Conservation (phyloP, 2,329 filamentous ascomycete genomes). For the Arthrobotrys entomopaga region DNA sequence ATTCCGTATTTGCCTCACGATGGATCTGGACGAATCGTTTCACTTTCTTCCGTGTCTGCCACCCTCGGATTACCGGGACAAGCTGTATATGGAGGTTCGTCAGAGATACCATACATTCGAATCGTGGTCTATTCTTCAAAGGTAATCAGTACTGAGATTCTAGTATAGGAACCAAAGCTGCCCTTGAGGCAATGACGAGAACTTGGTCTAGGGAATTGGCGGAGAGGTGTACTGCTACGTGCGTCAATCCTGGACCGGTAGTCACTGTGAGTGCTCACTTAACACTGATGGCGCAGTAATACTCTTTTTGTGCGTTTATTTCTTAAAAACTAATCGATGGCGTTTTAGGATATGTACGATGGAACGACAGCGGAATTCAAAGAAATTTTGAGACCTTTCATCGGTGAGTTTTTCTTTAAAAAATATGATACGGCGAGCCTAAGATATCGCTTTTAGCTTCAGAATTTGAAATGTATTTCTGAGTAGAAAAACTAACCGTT, state of each 20-base stretch:
- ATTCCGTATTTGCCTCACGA: slow-evolving; percentile 75
- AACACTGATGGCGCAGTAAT: neutral
- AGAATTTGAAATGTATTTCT: too few relatives aligned
- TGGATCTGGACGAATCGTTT: slow-evolving; percentile 73
- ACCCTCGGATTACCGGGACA: slow-evolving; percentile 65
- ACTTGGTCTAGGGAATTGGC: slow-evolving; percentile 73
- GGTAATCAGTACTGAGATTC: slow-evolving; percentile 69
- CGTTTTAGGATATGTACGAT: slow-evolving; percentile 69
- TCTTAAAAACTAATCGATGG: too few relatives aligned
- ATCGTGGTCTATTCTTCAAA: slow-evolving; percentile 18
- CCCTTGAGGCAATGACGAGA: slow-evolving; percentile 75
- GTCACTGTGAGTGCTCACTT: slow-evolving; percentile 63
- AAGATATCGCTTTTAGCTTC: neutral
- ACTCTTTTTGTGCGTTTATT: neutral
- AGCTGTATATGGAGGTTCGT: slow-evolving; percentile 38
- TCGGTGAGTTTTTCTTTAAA: slow-evolving; percentile 59
- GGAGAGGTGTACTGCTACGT: slow-evolving; percentile 72
- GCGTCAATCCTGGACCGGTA: slow-evolving; percentile 74
- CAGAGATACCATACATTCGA: neutral
- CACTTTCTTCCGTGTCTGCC: slow-evolving; percentile 70
- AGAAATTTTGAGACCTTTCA: slow-evolving; percentile 70
- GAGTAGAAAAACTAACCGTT: slow-evolving; percentile 61
- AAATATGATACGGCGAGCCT: neutral
- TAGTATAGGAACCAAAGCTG: slow-evolving; percentile 73
- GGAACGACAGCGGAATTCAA: slow-evolving; percentile 70